Conservation (phyloP, 345 rosid species). For the Aegle marmelos region DNA sequence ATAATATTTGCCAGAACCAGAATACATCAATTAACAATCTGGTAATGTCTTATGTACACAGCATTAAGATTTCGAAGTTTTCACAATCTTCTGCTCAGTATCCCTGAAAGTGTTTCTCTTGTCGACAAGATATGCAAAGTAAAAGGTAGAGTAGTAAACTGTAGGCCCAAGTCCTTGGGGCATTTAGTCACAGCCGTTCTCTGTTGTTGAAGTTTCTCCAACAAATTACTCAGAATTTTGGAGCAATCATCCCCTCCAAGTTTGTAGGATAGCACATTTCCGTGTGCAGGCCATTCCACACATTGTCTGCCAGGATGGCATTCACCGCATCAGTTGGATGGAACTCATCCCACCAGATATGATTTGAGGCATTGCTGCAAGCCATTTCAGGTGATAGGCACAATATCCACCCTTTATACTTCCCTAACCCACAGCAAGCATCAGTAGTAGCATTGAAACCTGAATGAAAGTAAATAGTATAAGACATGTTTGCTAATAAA, state of each 20-base stretch:
- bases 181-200: neutral
- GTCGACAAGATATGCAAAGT: neutral
- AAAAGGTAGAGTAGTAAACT: neutral
- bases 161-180: neutral
- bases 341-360: constrained; percentile 93
- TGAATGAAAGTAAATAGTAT: constrained; percentile 15
- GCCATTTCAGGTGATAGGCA: constrained; percentile 84
- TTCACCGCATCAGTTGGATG: constrained; percentile 89
- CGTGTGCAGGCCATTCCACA: constrained; percentile 75
- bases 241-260: constrained; percentile 48
- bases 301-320: constrained; percentile 80
- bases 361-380: constrained; percentile 56
- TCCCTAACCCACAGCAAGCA: constrained; percentile 89
- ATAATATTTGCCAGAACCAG: neutral
- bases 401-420: constrained; percentile 79
- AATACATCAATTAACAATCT: constrained; percentile 1
- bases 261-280: constrained; percentile 82
- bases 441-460: constrained; percentile 70
- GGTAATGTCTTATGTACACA: neutral
- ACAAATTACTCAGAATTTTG: neutral
- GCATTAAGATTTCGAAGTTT: neutral
- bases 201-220: neutral
- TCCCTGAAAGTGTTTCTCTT: neutral
- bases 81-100: neutral
- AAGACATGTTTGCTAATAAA: neutral